Evolutionary conservation across 78 protist genomes (phyloP), one percentile per base, ranked within the genome.

Genomic region (Dictyostelium firmibasis): DNA sequence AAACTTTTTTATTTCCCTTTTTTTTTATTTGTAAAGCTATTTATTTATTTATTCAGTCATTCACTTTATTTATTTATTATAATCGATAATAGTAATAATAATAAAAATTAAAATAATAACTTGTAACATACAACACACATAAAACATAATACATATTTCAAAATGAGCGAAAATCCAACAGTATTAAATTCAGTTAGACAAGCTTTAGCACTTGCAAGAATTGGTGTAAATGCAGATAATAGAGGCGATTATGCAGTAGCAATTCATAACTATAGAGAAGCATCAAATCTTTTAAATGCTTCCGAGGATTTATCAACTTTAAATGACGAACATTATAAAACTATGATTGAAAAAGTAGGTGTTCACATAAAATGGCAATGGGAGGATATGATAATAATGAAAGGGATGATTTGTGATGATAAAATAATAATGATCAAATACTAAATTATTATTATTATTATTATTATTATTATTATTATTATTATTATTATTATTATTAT

Each of bases 221-320:
- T 89, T 35, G 94, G 94, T 81, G 94, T 89, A 72, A 89, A 89
- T 89, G 94, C 94, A 20, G 94, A 89, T 81, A 89, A 89, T 81
- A 81, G 94, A 50, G 94, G 94, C 41, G 94, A 89, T 23, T 89
- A 89, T 81, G 29, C 94, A 31, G 94, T 81, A 1, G 94, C 94
- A 8, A 89, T 89, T 18, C 84, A 64, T n/a, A 89, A 89, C 43
- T 89, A 89, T 33, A 57, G 87, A 70, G 94, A 89, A 35, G 94
- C 94, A 4, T 60, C 94, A 41, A 89, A 89, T 70, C 75, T 89
- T 14, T 89, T 89, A 27, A 89, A 89, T 70, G 82, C 94, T 20
- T 75, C 87, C 0, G 94, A 89, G 14, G 94, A 89, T 70, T 35
- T 81, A 36, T 27, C 94, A 47, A 44, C 82, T 25, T 60, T 89